Percentiles rank a stretch among this genome's conserved stretches.
Conservation (phyloP, 2,329 filamentous ascomycete species). For the Aaosphaeria arxii region DNA sequence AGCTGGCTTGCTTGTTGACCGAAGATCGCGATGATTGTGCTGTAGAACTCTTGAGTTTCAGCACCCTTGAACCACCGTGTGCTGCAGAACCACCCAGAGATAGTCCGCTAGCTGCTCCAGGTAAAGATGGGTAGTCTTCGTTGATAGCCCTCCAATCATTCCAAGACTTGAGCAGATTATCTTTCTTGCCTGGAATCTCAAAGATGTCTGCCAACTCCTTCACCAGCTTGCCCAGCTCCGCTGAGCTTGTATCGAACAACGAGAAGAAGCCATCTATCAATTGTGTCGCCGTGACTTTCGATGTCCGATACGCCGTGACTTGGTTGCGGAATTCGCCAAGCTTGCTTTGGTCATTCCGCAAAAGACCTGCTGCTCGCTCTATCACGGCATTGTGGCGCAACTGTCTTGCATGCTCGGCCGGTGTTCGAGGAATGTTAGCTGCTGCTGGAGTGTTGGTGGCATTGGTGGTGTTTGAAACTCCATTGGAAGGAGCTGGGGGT, state of each 20-base stretch:
- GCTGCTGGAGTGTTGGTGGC: constrained; percentile 31
- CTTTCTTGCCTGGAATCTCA: constrained; percentile 74
- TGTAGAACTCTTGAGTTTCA: constrained; percentile 68
- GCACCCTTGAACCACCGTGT: constrained; percentile 58
- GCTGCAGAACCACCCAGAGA: constrained; percentile 43
- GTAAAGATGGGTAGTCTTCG: constrained; percentile 89
- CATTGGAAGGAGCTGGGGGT: constrained; percentile 16
- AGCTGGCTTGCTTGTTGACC: constrained; percentile 56
- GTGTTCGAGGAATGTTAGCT: constrained; percentile 43
- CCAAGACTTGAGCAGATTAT: constrained; percentile 77
- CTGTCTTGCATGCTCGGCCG: constrained; percentile 77
- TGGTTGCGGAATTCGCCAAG: constrained; percentile 73
- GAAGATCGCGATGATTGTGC: constrained; percentile 63
- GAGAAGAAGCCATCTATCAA: constrained; percentile 86
- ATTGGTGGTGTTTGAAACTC: constrained; percentile 15
- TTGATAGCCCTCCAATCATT: constrained; percentile 95
- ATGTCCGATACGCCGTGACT: constrained; percentile 74
- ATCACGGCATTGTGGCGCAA: constrained; percentile 81
- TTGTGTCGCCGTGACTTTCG: constrained; percentile 66
- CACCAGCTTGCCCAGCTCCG: constrained; percentile 81
- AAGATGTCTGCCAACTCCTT: constrained; percentile 92
- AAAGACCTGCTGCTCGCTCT: constrained; percentile 76
- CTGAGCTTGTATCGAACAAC: constrained; percentile 77
- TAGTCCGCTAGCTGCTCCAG: constrained; percentile 56
- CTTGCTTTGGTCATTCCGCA: constrained; percentile 74